Percentiles rank a stretch among this genome's conserved stretches.
Evolutionary conservation across 345 rosid genomes (phyloP).

Genomic region (Ceriops decandra): DNA sequence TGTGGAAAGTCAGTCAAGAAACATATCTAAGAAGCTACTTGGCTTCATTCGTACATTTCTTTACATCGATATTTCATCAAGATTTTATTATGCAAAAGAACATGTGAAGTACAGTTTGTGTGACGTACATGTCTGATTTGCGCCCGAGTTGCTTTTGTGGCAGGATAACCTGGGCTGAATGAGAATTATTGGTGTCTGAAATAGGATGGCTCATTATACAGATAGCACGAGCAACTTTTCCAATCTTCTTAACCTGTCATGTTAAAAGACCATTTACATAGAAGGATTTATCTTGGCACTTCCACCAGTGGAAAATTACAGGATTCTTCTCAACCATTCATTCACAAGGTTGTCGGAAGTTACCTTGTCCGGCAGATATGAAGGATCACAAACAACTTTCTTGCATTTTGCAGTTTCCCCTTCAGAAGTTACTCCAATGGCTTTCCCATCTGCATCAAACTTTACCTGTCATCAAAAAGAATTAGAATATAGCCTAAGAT

Average conservation of each 20-base stretch:
- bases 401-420: conserved; percentile 95
- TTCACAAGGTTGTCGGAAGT: background rate
- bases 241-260: conserved; percentile 75
- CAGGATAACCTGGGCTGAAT: conserved; percentile 84
- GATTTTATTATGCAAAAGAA: background rate
- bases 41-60: too few relatives aligned
- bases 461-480: conserved; percentile 51
- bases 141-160: conserved; percentile 95
- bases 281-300: background rate
- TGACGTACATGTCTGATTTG: conserved; percentile 74
- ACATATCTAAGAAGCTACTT: background rate
- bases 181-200: conserved; percentile 76
- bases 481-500: background rate
- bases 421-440: conserved; percentile 68
- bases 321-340: background rate
- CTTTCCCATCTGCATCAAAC: conserved; percentile 68
- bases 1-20: background rate
- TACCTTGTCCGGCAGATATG: conserved; percentile 82
- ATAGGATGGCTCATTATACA: conserved; percentile 95
- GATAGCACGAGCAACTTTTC: conserved; percentile 90
- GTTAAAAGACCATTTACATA: background rate
- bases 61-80: too few relatives aligned
- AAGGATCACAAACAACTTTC: conserved; percentile 86
- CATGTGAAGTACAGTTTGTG: background rate
- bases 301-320: background rate